Conservation (phyloP, 768 basidiomycete genomes). For the Calocybe indica region DNA sequence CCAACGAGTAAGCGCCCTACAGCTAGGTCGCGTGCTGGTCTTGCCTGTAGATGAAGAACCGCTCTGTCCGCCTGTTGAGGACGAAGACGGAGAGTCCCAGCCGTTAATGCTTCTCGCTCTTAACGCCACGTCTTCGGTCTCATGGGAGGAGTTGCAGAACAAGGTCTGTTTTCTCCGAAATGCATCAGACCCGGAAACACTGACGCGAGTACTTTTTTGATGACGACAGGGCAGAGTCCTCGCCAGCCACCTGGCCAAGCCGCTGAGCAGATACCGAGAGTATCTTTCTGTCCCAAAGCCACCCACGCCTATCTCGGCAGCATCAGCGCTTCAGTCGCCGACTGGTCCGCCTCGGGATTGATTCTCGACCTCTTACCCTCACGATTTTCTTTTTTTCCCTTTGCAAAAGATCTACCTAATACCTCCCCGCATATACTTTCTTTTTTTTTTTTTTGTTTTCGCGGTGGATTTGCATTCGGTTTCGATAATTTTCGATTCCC, state of each 20-base stretch:
- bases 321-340: conserved; percentile 8
- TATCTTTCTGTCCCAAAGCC: conserved; percentile 23
- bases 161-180: conserved; percentile 40
- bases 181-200: too few relatives aligned
- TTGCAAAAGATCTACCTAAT: background rate
- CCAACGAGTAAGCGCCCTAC: conserved; percentile 3
- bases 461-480: background rate
- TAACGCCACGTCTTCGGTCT: conserved; percentile 51
- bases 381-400: background rate
- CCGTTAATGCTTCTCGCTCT: conserved; percentile 70
- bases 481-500: too few relatives aligned
- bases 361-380: background rate
- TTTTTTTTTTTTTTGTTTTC: background rate
- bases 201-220: too few relatives aligned
- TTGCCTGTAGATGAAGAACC: conserved; percentile 48
- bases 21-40: conserved; percentile 72
- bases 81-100: conserved; percentile 22
- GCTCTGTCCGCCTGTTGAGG: conserved; percentile 5
- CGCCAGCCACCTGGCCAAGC: conserved; percentile 37
- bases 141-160: conserved; percentile 60
- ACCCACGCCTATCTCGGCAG: conserved; percentile 20
- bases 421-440: background rate
- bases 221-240: conserved; percentile 32
- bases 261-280: conserved; percentile 37
- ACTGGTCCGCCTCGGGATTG: conserved; percentile 25